Conservation (phyloP, 2,329 filamentous ascomycete genomes). For the Exophiala spinifera region DNA sequence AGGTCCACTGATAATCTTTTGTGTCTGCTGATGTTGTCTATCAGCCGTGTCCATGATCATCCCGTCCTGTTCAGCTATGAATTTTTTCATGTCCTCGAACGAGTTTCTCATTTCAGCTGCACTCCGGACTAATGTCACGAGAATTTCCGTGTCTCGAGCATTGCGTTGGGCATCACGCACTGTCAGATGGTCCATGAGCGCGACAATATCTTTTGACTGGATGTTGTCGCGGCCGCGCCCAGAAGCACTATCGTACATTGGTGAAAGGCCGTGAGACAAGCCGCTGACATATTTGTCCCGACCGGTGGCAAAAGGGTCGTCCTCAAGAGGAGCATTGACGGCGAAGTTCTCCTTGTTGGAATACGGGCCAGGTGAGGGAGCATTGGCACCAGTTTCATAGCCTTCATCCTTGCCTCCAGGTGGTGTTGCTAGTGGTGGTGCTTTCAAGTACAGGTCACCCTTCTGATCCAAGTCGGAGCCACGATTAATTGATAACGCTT, state of each 20-base stretch:
- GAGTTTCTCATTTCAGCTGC: constrained; percentile 96
- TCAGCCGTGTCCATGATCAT: constrained; percentile 84
- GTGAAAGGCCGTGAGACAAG: constrained; percentile 91
- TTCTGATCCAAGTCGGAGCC: constrained; percentile 38
- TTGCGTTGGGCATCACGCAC: constrained; percentile 95
- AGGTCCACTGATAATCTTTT: constrained; percentile 79
- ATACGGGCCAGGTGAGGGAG: constrained; percentile 25
- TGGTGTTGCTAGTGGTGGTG: constrained; percentile 47
- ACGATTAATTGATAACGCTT: constrained; percentile 32
- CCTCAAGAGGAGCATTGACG: constrained; percentile 31
- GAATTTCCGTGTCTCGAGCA: constrained; percentile 91
- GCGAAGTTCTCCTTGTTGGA: constrained; percentile 21
- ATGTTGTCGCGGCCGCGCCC: constrained; percentile 87
- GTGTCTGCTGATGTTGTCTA: constrained; percentile 80
- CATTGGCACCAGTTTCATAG: constrained; percentile 72
- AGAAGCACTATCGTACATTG: constrained; percentile 84
- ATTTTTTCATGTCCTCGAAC: constrained; percentile 90
- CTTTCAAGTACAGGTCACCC: constrained; percentile 35
- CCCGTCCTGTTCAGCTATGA: constrained; percentile 85
- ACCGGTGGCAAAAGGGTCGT: constrained; percentile 65
- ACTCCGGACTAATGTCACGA: constrained; percentile 88
- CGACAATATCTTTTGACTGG: constrained; percentile 93
- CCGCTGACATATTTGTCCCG: constrained; percentile 70
- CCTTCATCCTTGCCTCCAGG: constrained; percentile 77
- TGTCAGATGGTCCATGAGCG: constrained; percentile 97